Evolutionary conservation across 805 yeast species (phyloP), one percentile per base, ranked within the genome.

Genomic region (Zygoascus ofunaensis): DNA sequence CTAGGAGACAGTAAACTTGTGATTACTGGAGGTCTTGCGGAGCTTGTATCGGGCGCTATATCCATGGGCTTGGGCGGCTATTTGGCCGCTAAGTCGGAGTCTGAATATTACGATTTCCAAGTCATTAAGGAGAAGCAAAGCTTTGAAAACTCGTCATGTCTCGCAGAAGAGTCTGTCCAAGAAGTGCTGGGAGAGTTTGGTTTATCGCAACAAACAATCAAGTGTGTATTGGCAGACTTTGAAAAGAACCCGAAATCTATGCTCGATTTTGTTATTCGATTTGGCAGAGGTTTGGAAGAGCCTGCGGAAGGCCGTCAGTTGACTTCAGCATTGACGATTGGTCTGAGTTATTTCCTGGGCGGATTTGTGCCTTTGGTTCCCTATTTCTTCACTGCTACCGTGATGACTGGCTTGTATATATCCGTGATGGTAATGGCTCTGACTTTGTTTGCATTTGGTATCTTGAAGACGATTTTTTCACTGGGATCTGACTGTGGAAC

Each of bases 1-100:
- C 73, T 90, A 43, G 98, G 98, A 43, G 84, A 86, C 62, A 70
- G 95, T 15, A 82, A 77, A 61, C 74, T 90, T 51, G 98, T 90
- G 42, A 87, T 90, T 49, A 87, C 97, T 22, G 98, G 97, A 72
- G 98, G 97, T 20, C 77, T 90, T 74, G 97, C 97, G 7, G 98
- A 90, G 69, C 76, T 90, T 54, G 94, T 90, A 3, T 84, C 95
- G 4, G 98, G 98, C 40, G 94, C 97, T 37, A 89, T 90, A 43
- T 83, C 95, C 23, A 90, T 90, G 98, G 97, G 98, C 5, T 76
- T 90, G 44, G 98, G 98, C 47, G 98, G 98, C 24, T 90, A 77
- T 63, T 71, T 90, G 45, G 98, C 97, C 24, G 98, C 98, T 36
- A 82, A 82, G 62, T 79, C 89, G 12, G 98, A 90, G 66, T 66